phyloP scores from a whole-genome alignment of 495 filamentous ascomycete genomes.

The Xylaria sp. region DNA sequence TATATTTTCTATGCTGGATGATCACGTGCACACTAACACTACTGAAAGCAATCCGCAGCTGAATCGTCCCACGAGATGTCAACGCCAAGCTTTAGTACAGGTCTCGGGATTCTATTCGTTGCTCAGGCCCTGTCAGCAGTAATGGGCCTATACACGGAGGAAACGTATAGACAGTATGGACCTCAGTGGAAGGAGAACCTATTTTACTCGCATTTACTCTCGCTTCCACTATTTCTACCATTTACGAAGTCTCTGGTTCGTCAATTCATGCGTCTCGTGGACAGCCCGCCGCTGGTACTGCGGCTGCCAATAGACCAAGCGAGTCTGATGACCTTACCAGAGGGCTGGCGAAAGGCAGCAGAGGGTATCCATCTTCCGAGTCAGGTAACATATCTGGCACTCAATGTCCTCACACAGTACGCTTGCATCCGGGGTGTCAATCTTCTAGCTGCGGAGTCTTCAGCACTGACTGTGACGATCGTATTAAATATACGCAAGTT shows the following conservation, averaged over 20 bases:
- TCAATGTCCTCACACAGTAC: conserved; percentile 93
- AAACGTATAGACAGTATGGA: conserved; percentile 83
- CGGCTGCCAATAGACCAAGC: conserved; percentile 44
- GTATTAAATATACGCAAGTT: conserved; percentile 95
- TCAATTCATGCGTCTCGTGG: conserved; percentile 59
- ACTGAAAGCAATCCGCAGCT: conserved; percentile 38
- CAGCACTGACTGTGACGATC: conserved; percentile 93
- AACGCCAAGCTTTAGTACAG: conserved; percentile 67
- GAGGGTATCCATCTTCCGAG: conserved; percentile 64
- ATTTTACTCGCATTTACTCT: conserved; percentile 88
- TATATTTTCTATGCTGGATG: conserved; percentile 25
- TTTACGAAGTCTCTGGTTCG: conserved; percentile 58
- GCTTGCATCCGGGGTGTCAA: conserved; percentile 95
- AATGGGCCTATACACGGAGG: conserved; percentile 93
- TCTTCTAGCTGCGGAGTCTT: conserved; percentile 80
- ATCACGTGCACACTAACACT: conserved; percentile 29
- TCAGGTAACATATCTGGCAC: conserved; percentile 71
- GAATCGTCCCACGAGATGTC: conserved; percentile 39
- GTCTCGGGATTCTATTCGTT: conserved; percentile 82
- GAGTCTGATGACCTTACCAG: conserved; percentile 39
- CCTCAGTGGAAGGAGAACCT: conserved; percentile 95
- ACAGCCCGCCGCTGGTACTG: conserved; percentile 54
- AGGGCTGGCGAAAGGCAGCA: conserved; percentile 37
- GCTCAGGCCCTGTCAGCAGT: conserved; percentile 91
- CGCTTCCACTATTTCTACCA: conserved; percentile 70